Evolutionary conservation across 352 stramenopile genomes (phyloP).

Genomic region (Phytophthora hibernalis): DNA sequence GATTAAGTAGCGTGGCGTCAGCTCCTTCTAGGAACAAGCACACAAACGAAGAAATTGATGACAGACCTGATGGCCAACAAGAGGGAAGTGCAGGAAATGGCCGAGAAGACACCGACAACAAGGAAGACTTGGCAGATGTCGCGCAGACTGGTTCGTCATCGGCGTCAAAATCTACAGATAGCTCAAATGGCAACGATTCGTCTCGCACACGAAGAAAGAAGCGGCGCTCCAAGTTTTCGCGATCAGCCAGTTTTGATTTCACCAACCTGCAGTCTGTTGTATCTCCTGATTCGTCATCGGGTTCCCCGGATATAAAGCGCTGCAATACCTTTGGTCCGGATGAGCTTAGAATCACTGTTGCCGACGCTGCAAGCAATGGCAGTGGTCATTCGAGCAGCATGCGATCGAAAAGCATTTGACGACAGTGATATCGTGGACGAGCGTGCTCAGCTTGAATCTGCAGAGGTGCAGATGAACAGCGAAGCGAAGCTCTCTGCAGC

Average conservation of each 20-base stretch:
- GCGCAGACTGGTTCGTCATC: constrained; percentile 8
- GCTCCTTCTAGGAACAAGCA: constrained; percentile 25
- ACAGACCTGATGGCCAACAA: constrained; percentile 17
- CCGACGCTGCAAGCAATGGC: constrained; percentile 21
- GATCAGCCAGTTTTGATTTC: constrained; percentile 82
- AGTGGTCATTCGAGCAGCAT: constrained; percentile 40
- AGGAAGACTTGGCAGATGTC: constrained; percentile 4
- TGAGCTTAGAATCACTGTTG: constrained; percentile 16
- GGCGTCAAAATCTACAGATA: constrained; percentile 2
- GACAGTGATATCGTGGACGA: constrained; percentile 84
- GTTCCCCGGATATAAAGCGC: constrained; percentile 30
- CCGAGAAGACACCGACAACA: constrained; percentile 13
- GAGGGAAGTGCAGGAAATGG: constrained; percentile 22
- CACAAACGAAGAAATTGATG: constrained; percentile 34
- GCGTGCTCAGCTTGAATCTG: constrained; percentile 37
- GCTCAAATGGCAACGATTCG: constrained; percentile 6
- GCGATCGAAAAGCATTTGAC: constrained; percentile 68
- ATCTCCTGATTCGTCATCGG: constrained; percentile 33
- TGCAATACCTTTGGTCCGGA: constrained; percentile 37
- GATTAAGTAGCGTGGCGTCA: constrained; percentile 33
- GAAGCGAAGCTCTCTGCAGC: constrained; percentile 60
- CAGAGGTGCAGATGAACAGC: constrained; percentile 36
- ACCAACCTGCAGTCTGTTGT: constrained; percentile 48
- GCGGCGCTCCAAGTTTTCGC: constrained; percentile 64
- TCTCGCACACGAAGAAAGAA: constrained; percentile 17